Conservation (phyloP, 2,329 filamentous ascomycete genomes). For the Ascocoryne sarcoides region DNA sequence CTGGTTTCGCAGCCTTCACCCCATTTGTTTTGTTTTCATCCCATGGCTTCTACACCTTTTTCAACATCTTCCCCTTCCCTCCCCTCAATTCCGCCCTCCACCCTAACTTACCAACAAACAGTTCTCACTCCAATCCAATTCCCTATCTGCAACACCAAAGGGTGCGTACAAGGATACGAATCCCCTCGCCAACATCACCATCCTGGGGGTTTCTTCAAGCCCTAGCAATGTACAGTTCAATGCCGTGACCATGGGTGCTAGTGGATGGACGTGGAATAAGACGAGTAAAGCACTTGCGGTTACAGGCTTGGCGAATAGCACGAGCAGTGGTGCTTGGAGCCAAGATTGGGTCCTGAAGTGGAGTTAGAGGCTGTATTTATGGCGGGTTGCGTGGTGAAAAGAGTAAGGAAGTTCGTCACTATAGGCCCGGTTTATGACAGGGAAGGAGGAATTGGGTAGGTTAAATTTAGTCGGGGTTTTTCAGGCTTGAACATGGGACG, state of each 20-base stretch:
- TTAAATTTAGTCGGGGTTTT: too few species aligned
- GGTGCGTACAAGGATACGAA: constrained; percentile 50
- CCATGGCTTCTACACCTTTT: too few species aligned
- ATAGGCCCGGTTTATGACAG: too few species aligned
- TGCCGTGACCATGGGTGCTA: constrained; percentile 32
- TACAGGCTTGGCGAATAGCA: constrained; percentile 39
- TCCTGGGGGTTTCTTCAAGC: constrained; percentile 46
- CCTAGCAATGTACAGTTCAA: constrained; percentile 43
- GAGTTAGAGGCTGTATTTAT: too few species aligned
- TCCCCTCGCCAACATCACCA: constrained; percentile 50
- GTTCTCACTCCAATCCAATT: constrained; percentile 36
- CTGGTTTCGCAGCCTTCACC: too few species aligned
- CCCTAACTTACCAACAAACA: constrained; percentile 16
- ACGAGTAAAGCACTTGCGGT: constrained; percentile 41
- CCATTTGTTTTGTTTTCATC: too few species aligned
- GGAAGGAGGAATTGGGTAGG: too few species aligned
- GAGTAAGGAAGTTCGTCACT: too few species aligned
- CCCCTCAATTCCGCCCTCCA: too few species aligned
- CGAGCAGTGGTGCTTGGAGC: constrained; percentile 47
- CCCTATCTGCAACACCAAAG: constrained; percentile 38
- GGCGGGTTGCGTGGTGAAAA: too few species aligned
- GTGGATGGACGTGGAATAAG: constrained; percentile 40
- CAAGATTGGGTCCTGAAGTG: constrained; percentile 49
- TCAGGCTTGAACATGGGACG: too few species aligned
- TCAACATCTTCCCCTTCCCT: too few species aligned